Conservation (phyloP, 2,329 filamentous ascomycete genomes). For the Monosporascus sp. region DNA sequence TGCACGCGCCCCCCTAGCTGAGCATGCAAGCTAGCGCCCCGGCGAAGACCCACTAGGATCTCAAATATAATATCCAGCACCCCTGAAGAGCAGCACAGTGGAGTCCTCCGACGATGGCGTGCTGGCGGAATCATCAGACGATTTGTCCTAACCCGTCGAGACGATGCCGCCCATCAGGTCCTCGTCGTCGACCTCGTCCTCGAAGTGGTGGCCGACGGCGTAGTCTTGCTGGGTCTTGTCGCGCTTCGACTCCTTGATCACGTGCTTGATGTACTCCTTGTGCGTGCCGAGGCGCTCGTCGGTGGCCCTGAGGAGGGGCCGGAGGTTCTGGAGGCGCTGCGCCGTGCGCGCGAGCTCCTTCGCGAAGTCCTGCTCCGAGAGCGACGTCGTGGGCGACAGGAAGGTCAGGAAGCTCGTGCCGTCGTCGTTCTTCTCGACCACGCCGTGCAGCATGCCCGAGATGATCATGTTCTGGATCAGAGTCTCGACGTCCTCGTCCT, state of each 20-base stretch:
- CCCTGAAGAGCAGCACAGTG: no score
- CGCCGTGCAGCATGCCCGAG: conserved; percentile 47
- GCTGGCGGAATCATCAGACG: background rate
- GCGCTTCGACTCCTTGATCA: conserved; percentile 42
- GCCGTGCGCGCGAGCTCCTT: conserved; percentile 38
- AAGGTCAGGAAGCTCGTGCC: conserved; percentile 49
- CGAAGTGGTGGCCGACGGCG: conserved; percentile 35
- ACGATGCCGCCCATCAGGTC: conserved; percentile 51
- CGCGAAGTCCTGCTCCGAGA: conserved; percentile 49
- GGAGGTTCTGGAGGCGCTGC: conserved; percentile 39
- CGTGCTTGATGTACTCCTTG: conserved; percentile 50
- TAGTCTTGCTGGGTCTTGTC: conserved; percentile 25
- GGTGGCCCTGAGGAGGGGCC: conserved; percentile 44
- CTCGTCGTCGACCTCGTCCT: conserved; percentile 52
- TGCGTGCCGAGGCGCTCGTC: conserved; percentile 51
- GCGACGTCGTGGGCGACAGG: conserved; percentile 32
- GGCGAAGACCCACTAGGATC: no score
- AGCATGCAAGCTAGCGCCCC: no score
- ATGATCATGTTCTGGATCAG: conserved; percentile 53
- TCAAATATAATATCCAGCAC: no score
- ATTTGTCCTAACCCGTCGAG: conserved; percentile 8
- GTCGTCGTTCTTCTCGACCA: conserved; percentile 41
- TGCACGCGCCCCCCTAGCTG: no score
- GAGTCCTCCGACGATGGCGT: no score
- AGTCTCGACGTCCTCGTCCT: conserved; percentile 37